phyloP scores from a whole-genome alignment of 768 basidiomycete species.

The Russula ochroleuca region DNA sequence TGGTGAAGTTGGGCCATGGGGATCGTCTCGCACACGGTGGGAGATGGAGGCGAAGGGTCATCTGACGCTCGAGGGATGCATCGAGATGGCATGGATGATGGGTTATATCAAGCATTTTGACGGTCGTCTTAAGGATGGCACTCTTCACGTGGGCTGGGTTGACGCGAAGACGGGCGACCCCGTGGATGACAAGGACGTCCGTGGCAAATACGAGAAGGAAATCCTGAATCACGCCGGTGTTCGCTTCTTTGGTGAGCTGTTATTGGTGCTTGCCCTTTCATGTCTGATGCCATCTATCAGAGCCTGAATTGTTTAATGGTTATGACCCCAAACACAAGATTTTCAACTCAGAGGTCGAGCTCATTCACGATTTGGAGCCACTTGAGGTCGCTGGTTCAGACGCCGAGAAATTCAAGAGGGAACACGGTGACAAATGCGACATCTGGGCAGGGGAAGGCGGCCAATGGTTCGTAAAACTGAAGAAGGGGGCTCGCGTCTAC shows the following conservation, averaged over 20 bases:
- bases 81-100: constrained; percentile 99
- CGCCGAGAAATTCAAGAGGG: constrained; percentile 91
- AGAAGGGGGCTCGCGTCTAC: constrained; percentile 91
- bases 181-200: constrained; percentile 96
- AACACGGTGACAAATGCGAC: constrained; percentile 96
- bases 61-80: constrained; percentile 95
- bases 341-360: constrained; percentile 95
- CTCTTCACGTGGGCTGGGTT: constrained; percentile 96
- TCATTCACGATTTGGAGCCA: constrained; percentile 93
- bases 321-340: constrained; percentile 97
- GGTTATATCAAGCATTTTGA: constrained; percentile 98
- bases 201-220: constrained; percentile 90
- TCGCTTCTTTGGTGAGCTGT: constrained; percentile 73
- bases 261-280: not conserved
- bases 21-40: constrained; percentile 96
- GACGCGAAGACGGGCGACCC: constrained; percentile 91
- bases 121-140: constrained; percentile 88
- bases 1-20: constrained; percentile 98
- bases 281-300: constrained; percentile 40
- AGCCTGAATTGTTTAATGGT: constrained; percentile 96
- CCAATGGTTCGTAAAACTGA: constrained; percentile 98
- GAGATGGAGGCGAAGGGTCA: constrained; percentile 99
- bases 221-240: constrained; percentile 89
- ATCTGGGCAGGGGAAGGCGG: constrained; percentile 87
- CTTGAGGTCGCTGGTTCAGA: constrained; percentile 90